phyloP scores from a whole-genome alignment of 345 rosid genomes.

The Salix koriyanagi region DNA sequence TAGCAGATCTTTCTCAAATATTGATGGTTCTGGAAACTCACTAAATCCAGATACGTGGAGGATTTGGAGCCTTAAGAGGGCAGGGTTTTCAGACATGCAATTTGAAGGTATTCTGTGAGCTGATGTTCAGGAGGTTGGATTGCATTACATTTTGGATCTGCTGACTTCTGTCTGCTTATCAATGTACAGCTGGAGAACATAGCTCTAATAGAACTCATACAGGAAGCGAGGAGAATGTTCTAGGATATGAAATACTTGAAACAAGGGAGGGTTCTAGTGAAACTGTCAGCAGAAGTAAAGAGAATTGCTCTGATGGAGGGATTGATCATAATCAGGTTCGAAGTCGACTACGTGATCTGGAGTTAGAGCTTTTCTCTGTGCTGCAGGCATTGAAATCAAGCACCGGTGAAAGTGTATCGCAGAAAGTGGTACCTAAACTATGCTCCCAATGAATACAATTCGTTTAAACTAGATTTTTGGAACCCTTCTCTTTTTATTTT shows the following conservation, averaged over 20 bases:
- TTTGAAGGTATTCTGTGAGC: constrained; percentile 57
- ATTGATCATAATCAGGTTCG: constrained; percentile 35
- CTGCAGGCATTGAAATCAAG: constrained; percentile 59
- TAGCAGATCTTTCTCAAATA: constrained; percentile 25
- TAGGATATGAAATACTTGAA: constrained; percentile 26
- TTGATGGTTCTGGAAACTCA: constrained; percentile 28
- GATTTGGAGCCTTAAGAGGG: constrained; percentile 65
- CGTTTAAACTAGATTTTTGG: neutral
- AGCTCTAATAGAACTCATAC: constrained; percentile 9
- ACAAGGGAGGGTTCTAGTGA: constrained; percentile 26
- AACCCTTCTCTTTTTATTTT: neutral
- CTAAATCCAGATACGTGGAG: constrained; percentile 58
- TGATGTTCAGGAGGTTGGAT: constrained; percentile 8
- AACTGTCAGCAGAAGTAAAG: constrained; percentile 29
- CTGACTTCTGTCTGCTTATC: constrained; percentile 14
- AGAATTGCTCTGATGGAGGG: constrained; percentile 29
- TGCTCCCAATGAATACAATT: neutral
- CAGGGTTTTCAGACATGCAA: constrained; percentile 47
- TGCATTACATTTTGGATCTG: constrained; percentile 4
- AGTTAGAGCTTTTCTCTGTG: constrained; percentile 71
- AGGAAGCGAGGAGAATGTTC: constrained; percentile 3
- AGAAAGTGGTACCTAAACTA: constrained; percentile 36
- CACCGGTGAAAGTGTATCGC: constrained; percentile 31
- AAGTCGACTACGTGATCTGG: constrained; percentile 62
- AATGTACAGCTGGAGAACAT: constrained; percentile 57